A percentile compares a stretch with the other conserved stretches of the same genome.
Evolutionary conservation across 164 flowering plant genomes (phyloP).

Genomic region (Litsea cubeba): DNA sequence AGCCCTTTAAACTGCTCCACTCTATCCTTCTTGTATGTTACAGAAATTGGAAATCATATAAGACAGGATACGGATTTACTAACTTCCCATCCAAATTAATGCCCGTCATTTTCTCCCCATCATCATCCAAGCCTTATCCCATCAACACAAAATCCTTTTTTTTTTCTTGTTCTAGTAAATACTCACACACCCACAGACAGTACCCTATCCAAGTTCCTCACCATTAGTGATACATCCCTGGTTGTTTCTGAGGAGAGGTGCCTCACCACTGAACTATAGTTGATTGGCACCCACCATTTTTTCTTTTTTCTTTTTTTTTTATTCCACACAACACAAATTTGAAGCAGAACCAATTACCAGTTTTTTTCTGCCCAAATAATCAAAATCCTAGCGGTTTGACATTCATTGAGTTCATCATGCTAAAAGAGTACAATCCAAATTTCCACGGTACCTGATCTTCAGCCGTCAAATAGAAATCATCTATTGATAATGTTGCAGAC

Average conservation of each 20-base stretch:
- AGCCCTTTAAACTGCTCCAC: background rate
- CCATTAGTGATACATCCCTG: too few species aligned
- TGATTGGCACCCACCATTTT: too few species aligned
- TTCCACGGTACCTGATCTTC: slow-evolving; percentile 62
- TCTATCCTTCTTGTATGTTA: background rate
- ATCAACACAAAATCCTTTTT: too few species aligned
- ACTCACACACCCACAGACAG: too few species aligned
- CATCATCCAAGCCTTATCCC: background rate
- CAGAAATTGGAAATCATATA: background rate
- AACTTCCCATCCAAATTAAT: too few species aligned
- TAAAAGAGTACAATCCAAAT: background rate
- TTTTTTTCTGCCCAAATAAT: background rate
- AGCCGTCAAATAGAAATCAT: slow-evolving; percentile 92
- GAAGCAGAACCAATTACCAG: background rate
- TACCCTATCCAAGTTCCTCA: too few species aligned
- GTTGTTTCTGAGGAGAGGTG: too few species aligned
- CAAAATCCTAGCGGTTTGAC: background rate
- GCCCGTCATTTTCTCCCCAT: too few species aligned
- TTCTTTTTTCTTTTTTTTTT: too few species aligned
- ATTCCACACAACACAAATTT: background rate
- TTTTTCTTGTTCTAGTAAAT: too few species aligned
- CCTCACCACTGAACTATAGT: too few species aligned
- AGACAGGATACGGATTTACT: background rate
- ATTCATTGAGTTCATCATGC: background rate
- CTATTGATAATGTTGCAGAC: slow-evolving; percentile 82